Percentiles rank a stretch among this genome's conserved stretches.
These are phyloP conservation scores for Carpinus fangiana DNA, from an alignment of 306 rosid genomes.

Conservation along the genomic window DNA sequence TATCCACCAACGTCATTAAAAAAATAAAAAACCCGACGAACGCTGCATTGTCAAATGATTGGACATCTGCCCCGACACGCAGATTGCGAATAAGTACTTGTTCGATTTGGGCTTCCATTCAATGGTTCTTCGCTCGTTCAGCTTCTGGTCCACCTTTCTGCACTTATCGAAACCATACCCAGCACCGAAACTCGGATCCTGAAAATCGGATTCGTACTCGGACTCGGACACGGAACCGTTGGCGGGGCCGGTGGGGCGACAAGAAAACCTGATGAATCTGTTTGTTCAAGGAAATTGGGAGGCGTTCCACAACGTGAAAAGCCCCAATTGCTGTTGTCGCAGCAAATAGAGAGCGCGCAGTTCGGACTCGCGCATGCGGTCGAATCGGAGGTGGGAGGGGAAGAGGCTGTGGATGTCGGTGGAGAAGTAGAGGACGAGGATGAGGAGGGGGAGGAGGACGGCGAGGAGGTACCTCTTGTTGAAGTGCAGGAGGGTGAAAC, in stretches of 20 bases:
- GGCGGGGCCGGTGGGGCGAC: constrained; percentile 56
- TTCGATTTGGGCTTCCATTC: constrained; percentile 78
- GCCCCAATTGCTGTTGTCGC: constrained; percentile 58
- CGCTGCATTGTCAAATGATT: constrained; percentile 94
- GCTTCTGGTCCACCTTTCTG: constrained; percentile 60
- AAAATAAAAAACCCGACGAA: no score
- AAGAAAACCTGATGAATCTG: constrained; percentile 72
- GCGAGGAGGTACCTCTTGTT: constrained; percentile 53
- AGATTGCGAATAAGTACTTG: constrained; percentile 73
- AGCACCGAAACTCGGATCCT: constrained; percentile 42
- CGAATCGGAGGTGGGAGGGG: constrained; percentile 41
- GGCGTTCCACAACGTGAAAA: constrained; percentile 59
- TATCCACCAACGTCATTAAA: no score
- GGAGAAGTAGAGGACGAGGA: constrained; percentile 46
- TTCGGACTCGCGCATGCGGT: constrained; percentile 71
- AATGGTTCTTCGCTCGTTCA: constrained; percentile 56
- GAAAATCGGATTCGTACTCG: constrained; percentile 31
- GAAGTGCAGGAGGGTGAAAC: constrained; percentile 32
- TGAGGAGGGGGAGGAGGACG: constrained; percentile 40
- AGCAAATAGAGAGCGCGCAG: constrained; percentile 75
- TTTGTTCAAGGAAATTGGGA: constrained; percentile 49
- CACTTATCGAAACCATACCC: constrained; percentile 52
- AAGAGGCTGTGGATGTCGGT: constrained; percentile 50
- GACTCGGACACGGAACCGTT: constrained; percentile 31
- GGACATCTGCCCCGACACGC: constrained; percentile 93